Conservation (phyloP, 2,329 filamentous ascomycete species). For the Botrytis squamosa region DNA sequence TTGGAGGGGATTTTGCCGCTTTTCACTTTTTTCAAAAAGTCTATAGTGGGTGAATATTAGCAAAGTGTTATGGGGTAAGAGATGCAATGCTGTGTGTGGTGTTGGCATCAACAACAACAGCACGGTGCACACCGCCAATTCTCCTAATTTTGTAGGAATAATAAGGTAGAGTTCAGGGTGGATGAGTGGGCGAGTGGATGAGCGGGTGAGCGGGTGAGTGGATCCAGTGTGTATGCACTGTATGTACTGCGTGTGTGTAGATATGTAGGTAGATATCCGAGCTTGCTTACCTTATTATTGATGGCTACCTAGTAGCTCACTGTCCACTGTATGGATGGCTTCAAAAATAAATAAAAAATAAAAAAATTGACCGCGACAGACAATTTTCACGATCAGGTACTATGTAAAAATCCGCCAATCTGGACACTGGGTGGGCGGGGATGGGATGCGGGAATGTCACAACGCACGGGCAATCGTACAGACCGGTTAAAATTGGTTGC, state of each 20-base stretch:
- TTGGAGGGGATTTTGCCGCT: neutral
- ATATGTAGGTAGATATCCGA: slow-evolving; percentile 36
- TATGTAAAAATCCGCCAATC: slow-evolving; percentile 33
- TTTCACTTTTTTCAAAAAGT: slow-evolving; percentile 7
- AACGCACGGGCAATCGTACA: slow-evolving; percentile 35
- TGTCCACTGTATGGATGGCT: slow-evolving; percentile 15
- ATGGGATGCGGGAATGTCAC: slow-evolving; percentile 29
- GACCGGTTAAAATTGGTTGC: slow-evolving; percentile 30
- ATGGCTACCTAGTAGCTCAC: slow-evolving; percentile 2
- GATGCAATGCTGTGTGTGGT: slow-evolving; percentile 16
- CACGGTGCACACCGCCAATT: slow-evolving; percentile 35
- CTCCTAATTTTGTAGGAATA: slow-evolving; percentile 21
- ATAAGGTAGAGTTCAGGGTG: slow-evolving; percentile 15
- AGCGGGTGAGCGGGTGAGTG: slow-evolving; percentile 1
- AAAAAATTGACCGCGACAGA: slow-evolving; percentile 5
- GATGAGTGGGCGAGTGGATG: slow-evolving; percentile 11
- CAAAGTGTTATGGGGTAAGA: slow-evolving; percentile 20
- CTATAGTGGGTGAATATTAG: slow-evolving; percentile 21
- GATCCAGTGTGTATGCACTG: slow-evolving; percentile 12
- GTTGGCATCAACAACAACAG: slow-evolving; percentile 18
- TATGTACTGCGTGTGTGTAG: slow-evolving; percentile 23
- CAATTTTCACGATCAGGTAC: slow-evolving; percentile 27
- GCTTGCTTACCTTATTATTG: slow-evolving; percentile 28
- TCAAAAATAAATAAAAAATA: neutral
- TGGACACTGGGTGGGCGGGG: slow-evolving; percentile 31